Percentiles rank a stretch among this genome's conserved stretches.
phyloP scores from a whole-genome alignment of 176 grass and related monocot genomes.

The Echinochloa phyllopogon region DNA sequence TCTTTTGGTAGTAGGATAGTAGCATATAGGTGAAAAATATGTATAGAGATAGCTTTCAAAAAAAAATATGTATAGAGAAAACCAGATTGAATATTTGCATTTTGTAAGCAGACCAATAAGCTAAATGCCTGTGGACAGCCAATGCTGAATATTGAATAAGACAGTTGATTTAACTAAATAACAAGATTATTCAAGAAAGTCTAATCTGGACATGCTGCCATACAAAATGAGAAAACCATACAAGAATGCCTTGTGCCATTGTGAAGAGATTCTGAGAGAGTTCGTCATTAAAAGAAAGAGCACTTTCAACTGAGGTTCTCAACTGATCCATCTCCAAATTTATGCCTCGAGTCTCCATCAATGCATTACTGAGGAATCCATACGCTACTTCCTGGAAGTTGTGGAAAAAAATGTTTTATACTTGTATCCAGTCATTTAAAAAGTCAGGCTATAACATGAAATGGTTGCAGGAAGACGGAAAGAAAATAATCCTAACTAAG shows the following conservation, averaged over 20 bases:
- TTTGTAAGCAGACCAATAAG: background rate
- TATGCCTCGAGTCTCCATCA: slow-evolving; percentile 55
- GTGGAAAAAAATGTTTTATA: slow-evolving; percentile 40
- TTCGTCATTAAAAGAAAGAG: slow-evolving; percentile 71
- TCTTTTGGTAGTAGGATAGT: background rate
- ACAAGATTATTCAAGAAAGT: slow-evolving; percentile 34
- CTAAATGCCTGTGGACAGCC: slow-evolving; percentile 14
- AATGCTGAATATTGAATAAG: slow-evolving; percentile 30
- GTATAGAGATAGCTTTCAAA: too few species aligned
- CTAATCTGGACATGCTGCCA: slow-evolving; percentile 26
- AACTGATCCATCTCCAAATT: slow-evolving; percentile 53
- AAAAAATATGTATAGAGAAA: slow-evolving; percentile 5
- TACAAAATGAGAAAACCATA: slow-evolving; percentile 49
- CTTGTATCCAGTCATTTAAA: slow-evolving; percentile 30
- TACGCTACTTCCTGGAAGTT: slow-evolving; percentile 59
- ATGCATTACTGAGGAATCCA: slow-evolving; percentile 38
- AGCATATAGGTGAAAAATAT: slow-evolving; percentile 16
- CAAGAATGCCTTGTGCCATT: slow-evolving; percentile 49
- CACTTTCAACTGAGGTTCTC: slow-evolving; percentile 58
- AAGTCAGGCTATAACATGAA: slow-evolving; percentile 29
- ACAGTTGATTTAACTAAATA: slow-evolving; percentile 13
- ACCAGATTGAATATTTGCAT: slow-evolving; percentile 19
- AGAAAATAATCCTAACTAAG: slow-evolving; percentile 14
- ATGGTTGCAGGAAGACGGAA: slow-evolving; percentile 33
- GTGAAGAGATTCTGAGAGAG: slow-evolving; percentile 54